These are phyloP conservation scores for Conticribra weissflogii DNA, from an alignment of 108 stramenopile species.

Conservation along the genomic window DNA sequence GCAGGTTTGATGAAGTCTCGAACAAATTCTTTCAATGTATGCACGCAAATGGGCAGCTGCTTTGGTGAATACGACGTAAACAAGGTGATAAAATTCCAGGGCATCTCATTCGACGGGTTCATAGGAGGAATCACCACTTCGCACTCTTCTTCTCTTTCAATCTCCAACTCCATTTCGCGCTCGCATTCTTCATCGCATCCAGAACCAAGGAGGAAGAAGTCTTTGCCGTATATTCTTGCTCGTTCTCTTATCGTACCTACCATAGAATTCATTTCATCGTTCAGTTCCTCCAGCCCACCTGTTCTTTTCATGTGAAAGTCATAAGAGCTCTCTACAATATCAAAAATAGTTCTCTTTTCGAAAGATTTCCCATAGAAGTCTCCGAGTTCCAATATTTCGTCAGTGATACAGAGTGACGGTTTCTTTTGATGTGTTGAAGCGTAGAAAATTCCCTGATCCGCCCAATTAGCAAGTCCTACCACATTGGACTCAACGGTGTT, in stretches of 20 bases:
- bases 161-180: conserved; percentile 54
- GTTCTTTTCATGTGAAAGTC: conserved; percentile 30
- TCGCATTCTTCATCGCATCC: conserved; percentile 56
- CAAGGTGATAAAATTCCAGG: conserved; percentile 16
- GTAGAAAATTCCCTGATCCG: conserved; percentile 48
- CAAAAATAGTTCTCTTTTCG: conserved; percentile 2
- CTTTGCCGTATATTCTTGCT: conserved; percentile 18
- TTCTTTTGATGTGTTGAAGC: conserved; percentile 25
- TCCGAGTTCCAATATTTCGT: conserved; percentile 22
- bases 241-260: background rate
- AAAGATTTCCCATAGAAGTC: conserved; percentile 41
- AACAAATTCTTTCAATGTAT: conserved; percentile 9
- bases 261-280: background rate
- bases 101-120: conserved; percentile 31
- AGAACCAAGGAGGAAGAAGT: conserved; percentile 3
- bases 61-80: background rate
- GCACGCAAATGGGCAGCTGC: background rate
- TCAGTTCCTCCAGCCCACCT: conserved; percentile 9
- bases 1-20: background rate
- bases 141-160: conserved; percentile 52
- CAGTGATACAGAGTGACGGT: conserved; percentile 11
- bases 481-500: conserved; percentile 53
- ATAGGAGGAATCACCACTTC: conserved; percentile 45
- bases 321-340: background rate
- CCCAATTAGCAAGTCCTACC: conserved; percentile 45